Base-by-base conservation (phyloP, 2,329 filamentous ascomycete genomes). In the Neospermospora avenae region DNA sequence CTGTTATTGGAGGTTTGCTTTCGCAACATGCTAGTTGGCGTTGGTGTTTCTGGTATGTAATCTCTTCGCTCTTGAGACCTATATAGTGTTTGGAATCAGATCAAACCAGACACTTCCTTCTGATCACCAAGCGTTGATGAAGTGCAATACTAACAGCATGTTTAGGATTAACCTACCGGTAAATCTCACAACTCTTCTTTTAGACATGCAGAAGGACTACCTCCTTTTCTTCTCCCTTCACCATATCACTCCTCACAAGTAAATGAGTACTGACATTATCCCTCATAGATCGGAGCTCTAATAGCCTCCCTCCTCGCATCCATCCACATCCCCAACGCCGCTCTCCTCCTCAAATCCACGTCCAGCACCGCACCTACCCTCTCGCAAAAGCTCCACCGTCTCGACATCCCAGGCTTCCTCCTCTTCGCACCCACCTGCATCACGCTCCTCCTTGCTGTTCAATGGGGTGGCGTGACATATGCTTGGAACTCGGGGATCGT, bases 21-120 rank as follows among this genome's bases (percentile, higher is more conserved):
- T 71, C 68, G 2, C 55, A 73, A 46, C 69, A 72, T 0, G 74
- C 75, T 0, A 69, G 72, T 3, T 68, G 77, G 52, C 62, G 71
- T 1, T 75, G 76, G 65, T 71, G 77, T 35, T 64, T 76, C 59
- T 68, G 53, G 28, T 31, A 31, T 31, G 28, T 31, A 31, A 31
- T 31, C 28, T 31, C 11, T 31, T 31, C 11, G 28, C 11, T 31
- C 28, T 41, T 54, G 8, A 46, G n/a, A n/a, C n/a, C n/a, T n/a
- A n/a, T n/a, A n/a, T n/a, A n/a, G n/a, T n/a, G 25, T 22, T 28
- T 49, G 6, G 11, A 6, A 5, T 31, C 5, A 31, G 1, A 31
- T 10, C 28, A 6, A 10, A 31, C 11, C 28, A 6, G 28, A 31
- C 5, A 31, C 5, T 31, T 31, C 28, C 28, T 10, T 31, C 28